These are phyloP conservation scores for Massariosphaeria phaeospora DNA, from an alignment of 495 filamentous ascomycete species.

Conservation along the genomic window DNA sequence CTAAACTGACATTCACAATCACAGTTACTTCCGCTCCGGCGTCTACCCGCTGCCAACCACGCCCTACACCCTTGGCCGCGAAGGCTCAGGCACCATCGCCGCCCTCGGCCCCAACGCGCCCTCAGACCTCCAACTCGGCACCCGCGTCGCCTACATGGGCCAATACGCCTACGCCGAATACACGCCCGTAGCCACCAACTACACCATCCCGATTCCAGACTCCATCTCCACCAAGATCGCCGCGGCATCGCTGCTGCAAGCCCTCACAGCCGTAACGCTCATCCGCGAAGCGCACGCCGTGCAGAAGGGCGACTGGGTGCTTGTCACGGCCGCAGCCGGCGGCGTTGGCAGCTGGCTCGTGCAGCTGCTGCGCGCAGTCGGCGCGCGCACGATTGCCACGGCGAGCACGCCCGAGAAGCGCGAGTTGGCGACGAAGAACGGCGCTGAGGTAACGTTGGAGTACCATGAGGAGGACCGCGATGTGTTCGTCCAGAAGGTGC, in stretches of 20 bases:
- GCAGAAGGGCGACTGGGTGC: slow-evolving; percentile 72
- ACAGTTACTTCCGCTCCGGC: slow-evolving; percentile 83
- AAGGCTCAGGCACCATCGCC: slow-evolving; percentile 64
- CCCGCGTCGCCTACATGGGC: slow-evolving; percentile 44
- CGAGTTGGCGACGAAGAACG: slow-evolving; percentile 72
- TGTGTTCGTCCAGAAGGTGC: slow-evolving; percentile 33
- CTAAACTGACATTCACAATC: slow-evolving; percentile 10
- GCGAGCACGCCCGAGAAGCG: slow-evolving; percentile 71
- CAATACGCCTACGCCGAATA: slow-evolving; percentile 72
- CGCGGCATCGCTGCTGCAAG: slow-evolving; percentile 71
- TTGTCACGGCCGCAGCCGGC: slow-evolving; percentile 88
- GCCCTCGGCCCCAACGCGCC: slow-evolving; percentile 44
- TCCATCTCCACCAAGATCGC: slow-evolving; percentile 57
- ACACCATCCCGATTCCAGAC: slow-evolving; percentile 60
- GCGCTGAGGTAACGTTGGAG: slow-evolving; percentile 67
- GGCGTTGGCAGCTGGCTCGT: slow-evolving; percentile 76
- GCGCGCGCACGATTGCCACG: slow-evolving; percentile 79
- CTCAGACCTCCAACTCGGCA: slow-evolving; percentile 28
- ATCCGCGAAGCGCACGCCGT: slow-evolving; percentile 73
- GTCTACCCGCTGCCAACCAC: slow-evolving; percentile 67
- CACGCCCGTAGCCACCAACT: slow-evolving; percentile 54
- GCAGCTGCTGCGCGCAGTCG: slow-evolving; percentile 67
- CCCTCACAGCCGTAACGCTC: slow-evolving; percentile 78
- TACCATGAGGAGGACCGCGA: slow-evolving; percentile 55
- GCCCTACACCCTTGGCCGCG: slow-evolving; percentile 78